Evolutionary conservation across 176 grass and related monocot species (phyloP), one percentile per base, ranked within the genome.

Genomic region (Musa acuminata): DNA sequence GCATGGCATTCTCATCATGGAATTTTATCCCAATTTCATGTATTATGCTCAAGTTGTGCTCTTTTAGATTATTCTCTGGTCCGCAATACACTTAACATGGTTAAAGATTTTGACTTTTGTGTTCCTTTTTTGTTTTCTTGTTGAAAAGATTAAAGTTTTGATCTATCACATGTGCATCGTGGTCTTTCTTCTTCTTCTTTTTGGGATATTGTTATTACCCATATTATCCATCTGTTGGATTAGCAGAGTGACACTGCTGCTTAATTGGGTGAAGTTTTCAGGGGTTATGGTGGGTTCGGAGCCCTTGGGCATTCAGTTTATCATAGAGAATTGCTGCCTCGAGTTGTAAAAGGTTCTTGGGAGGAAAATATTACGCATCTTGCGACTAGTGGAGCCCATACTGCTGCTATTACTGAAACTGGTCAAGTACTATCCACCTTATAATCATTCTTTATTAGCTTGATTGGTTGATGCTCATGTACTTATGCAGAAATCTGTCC

Each of bases 281-380:
- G 91, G 95, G 95, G 95, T 80, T 94, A 94, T 78, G 95, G 90
- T 83, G 95, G 95, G 55, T 99, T 99, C 85, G 95, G 95, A 85
- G 95, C 95, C 89, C 77, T 94, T 52, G 95, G 95, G 13, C 95
- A 99, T 79, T 86, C 85, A 52, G 95, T 91, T 54, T 94, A 99
- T 76, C 88, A 87, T 43, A 94, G 88, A 73, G 95, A 99, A 72
- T 64, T 99, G 14, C 74, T 94, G 75, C 95, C 88, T 1, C 91
- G 50, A 78, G 66, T 82, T 75, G 90, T 99, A 19, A 84, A 91
- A 27, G 95, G 80, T 62, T 77, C 86, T 62, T 99, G 95, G 95
- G 72, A 72, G 50, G 88, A 86, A 51, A 89, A 85, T 25, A 87
- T 99, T 75, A 74, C 49, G 2, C 95, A 94, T 78, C 89, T 99